Conservation (phyloP, 1,284 basidiomycete species). For the Apiotrichum laibachii region DNA sequence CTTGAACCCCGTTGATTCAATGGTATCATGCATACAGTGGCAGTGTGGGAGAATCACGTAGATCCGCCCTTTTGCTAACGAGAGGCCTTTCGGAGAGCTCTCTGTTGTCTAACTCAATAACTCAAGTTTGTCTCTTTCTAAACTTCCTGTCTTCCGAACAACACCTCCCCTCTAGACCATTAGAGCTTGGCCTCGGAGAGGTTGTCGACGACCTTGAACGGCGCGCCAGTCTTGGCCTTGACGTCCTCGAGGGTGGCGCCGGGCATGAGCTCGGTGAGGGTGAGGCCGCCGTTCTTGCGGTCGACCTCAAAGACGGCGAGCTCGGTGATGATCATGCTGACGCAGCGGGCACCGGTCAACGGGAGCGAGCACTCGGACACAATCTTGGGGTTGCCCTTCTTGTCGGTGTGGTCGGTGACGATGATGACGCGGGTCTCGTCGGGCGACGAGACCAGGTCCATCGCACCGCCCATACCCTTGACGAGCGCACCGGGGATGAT, state of each 20-base stretch:
- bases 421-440: slow-evolving; percentile 64
- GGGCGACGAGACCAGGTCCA: slow-evolving; percentile 92
- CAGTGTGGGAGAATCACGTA: too few relatives aligned
- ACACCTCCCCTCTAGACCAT: background rate
- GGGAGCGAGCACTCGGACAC: slow-evolving; percentile 77
- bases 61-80: too few relatives aligned
- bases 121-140: too few relatives aligned
- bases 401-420: slow-evolving; percentile 62
- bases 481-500: slow-evolving; percentile 94
- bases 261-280: slow-evolving; percentile 75
- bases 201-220: slow-evolving; percentile 59
- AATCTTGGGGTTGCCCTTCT: slow-evolving; percentile 85
- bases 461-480: slow-evolving; percentile 90
- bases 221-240: slow-evolving; percentile 74
- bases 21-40: too few relatives aligned
- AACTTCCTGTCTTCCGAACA: too few relatives aligned
- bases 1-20: too few relatives aligned
- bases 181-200: slow-evolving; percentile 19
- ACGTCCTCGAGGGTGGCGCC: slow-evolving; percentile 82
- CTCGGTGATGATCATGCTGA: slow-evolving; percentile 89
- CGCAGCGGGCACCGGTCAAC: slow-evolving; percentile 78
- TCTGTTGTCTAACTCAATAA: too few relatives aligned
- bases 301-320: slow-evolving; percentile 86
- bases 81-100: too few relatives aligned
- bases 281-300: slow-evolving; percentile 64